These are phyloP conservation scores for Lippia alba DNA, from an alignment of 305 asterid species.

Conservation along the genomic window DNA sequence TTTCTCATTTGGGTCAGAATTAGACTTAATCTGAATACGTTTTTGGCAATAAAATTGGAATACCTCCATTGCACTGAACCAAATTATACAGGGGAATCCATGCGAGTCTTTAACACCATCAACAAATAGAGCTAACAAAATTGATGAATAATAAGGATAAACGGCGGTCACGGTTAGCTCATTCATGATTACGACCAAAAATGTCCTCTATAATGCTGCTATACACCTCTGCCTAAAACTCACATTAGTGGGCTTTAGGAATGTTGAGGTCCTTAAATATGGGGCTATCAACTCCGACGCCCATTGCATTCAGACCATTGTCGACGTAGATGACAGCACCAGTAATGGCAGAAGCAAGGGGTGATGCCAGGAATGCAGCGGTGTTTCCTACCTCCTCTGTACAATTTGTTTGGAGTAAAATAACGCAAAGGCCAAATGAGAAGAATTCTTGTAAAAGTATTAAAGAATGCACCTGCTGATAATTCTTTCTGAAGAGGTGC, in stretches of 20 bases:
- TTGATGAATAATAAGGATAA: background rate
- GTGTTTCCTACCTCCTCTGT: conserved; percentile 93
- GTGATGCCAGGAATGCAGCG: conserved; percentile 89
- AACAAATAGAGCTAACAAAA: conserved; percentile 25
- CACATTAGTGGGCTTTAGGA: conserved; percentile 51
- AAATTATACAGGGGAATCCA: background rate
- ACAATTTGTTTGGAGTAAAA: conserved; percentile 17
- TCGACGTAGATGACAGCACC: conserved; percentile 86
- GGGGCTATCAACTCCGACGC: conserved; percentile 89
- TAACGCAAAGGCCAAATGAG: background rate
- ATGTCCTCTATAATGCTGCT: conserved; percentile 43
- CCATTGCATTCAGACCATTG: conserved; percentile 94
- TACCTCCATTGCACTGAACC: background rate
- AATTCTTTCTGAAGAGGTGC: conserved; percentile 88
- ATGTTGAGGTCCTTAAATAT: conserved; percentile 69
- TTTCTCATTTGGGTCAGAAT: no score
- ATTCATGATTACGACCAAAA: conserved; percentile 30
- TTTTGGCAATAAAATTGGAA: no score
- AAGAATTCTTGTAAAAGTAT: background rate
- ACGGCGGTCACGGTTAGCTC: conserved; percentile 29
- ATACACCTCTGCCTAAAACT: conserved; percentile 22
- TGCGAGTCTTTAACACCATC: conserved; percentile 11
- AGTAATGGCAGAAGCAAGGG: conserved; percentile 88
- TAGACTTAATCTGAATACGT: no score
- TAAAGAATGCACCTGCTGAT: conserved; percentile 60